Evolutionary conservation across 176 grass and related monocot genomes (phyloP).

Genomic region (Aegilops tauschii): DNA sequence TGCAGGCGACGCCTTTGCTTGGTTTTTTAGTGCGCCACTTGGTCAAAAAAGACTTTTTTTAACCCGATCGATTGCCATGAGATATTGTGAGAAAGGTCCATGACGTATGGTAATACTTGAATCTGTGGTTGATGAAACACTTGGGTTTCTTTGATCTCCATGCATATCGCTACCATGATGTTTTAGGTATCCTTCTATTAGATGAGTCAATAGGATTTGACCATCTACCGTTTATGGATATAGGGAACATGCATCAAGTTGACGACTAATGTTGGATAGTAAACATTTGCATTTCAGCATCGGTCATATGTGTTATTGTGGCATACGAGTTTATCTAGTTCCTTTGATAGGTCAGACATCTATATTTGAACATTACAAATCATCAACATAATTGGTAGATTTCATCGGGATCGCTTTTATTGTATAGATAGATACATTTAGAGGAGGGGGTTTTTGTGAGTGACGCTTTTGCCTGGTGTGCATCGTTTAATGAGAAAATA

Average conservation of each 20-base stretch:
- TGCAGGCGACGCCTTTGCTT: neutral
- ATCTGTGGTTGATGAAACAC: neutral
- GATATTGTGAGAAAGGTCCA: neutral
- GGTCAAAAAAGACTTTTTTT: neutral
- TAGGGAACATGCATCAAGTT: neutral
- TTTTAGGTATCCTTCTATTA: neutral
- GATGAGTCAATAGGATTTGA: neutral
- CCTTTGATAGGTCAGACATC: neutral
- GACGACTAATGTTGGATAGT: neutral
- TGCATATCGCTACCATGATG: neutral
- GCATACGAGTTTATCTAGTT: neutral
- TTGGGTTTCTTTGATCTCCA: neutral
- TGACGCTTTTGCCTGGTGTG: too few relatives aligned
- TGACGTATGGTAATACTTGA: neutral
- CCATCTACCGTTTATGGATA: too few relatives aligned
- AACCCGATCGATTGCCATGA: too few relatives aligned
- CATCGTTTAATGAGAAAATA: too few relatives aligned
- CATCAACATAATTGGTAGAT: neutral
- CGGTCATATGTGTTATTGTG: neutral
- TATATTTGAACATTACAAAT: neutral
- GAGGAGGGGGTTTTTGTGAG: too few relatives aligned
- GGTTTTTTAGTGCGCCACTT: neutral
- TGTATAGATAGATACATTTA: too few relatives aligned
- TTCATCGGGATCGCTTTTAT: neutral
- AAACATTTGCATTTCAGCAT: neutral